Percentiles rank a stretch among this genome's conserved stretches.
Conservation (phyloP, 2,329 filamentous ascomycete species). For the Zasmidium angulare region DNA sequence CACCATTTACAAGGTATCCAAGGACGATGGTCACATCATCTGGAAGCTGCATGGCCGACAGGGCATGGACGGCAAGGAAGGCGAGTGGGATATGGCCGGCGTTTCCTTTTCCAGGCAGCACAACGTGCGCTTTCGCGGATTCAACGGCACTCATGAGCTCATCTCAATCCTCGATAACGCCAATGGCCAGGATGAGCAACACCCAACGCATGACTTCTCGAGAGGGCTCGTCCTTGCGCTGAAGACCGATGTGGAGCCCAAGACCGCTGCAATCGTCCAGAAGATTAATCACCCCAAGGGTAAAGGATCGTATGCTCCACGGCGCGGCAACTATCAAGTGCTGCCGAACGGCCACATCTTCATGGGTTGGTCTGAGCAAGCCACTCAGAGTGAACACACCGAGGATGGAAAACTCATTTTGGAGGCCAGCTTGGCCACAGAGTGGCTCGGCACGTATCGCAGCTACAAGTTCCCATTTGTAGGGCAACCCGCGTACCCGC, state of each 20-base stretch:
- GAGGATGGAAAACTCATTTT: conserved; percentile 50
- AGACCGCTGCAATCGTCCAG: conserved; percentile 10
- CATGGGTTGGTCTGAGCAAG: conserved; percentile 48
- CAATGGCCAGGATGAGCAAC: conserved; percentile 27
- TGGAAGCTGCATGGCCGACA: conserved; percentile 45
- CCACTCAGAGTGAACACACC: conserved; percentile 37
- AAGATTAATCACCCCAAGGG: conserved; percentile 20
- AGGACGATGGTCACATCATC: conserved; percentile 46
- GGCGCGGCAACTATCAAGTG: conserved; percentile 32
- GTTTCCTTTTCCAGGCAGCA: conserved; percentile 48
- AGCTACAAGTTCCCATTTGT: conserved; percentile 52
- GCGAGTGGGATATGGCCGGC: conserved; percentile 8
- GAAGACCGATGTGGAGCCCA: conserved; percentile 13
- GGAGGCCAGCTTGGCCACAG: conserved; percentile 37
- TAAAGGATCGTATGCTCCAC: conserved; percentile 45
- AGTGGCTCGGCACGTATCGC: conserved; percentile 50
- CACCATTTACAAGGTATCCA: conserved; percentile 49
- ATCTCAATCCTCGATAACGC: conserved; percentile 55
- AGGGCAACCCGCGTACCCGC: conserved; percentile 29
- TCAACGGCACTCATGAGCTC: conserved; percentile 43
- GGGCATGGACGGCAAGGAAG: background rate
- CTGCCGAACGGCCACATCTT: conserved; percentile 54
- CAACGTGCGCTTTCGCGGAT: conserved; percentile 44
- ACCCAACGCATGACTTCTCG: conserved; percentile 14
- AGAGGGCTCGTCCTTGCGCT: conserved; percentile 21